phyloP scores from a whole-genome alignment of 169 alveolate genomes.

The Plasmodium gaboni region DNA sequence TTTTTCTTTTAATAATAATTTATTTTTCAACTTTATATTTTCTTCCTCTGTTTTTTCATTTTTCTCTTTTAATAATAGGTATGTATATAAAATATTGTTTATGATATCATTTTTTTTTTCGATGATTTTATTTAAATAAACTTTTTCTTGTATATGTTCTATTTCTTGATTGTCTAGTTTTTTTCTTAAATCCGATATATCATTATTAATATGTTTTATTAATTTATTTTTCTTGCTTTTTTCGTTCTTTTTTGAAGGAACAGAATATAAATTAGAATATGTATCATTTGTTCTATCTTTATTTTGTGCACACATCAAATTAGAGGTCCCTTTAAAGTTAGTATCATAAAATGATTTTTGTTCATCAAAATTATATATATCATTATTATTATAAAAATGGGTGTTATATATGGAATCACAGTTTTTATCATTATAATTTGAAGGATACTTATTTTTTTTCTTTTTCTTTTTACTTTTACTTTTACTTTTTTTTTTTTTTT shows the following conservation, averaged over 20 bases:
- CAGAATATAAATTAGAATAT: no score
- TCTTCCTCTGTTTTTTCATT: constrained; percentile 32
- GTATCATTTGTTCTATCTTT: no score
- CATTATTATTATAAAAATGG: no score
- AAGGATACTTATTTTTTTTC: neutral
- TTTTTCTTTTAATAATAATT: constrained; percentile 26
- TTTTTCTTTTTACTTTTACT: neutral
- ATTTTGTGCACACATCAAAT: no score
- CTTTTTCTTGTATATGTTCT: constrained; percentile 46
- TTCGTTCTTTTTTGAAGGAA: neutral
- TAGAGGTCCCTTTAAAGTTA: no score
- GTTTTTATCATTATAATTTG: no score
- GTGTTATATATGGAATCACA: no score
- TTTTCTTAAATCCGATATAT: constrained; percentile 1
- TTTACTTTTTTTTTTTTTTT: neutral
- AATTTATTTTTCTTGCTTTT: neutral
- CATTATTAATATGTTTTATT: constrained; percentile 12
- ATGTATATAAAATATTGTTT: constrained; percentile 52
- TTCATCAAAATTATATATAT: no score
- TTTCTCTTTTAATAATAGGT: constrained; percentile 42
- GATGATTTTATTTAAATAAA: constrained; percentile 54
- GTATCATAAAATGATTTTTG: no score
- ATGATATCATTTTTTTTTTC: constrained; percentile 69
- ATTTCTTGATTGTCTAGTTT: constrained; percentile 32
- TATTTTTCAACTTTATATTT: neutral